These are phyloP conservation scores for Malus fusca DNA, from an alignment of 306 rosid genomes.

Conservation along the genomic window DNA sequence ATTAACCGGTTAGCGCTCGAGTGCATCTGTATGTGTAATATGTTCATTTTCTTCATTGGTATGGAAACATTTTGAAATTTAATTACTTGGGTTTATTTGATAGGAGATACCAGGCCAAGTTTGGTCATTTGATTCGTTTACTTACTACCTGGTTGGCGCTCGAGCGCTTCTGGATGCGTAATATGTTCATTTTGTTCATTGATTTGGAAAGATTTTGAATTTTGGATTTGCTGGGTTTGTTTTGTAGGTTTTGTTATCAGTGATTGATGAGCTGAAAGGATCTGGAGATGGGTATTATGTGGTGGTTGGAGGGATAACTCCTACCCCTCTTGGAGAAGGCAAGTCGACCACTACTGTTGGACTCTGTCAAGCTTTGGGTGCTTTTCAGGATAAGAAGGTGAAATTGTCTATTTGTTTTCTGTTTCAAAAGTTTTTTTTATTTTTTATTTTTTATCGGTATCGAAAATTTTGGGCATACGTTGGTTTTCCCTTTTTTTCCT, in stretches of 20 bases:
- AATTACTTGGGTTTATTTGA: slow-evolving; percentile 6
- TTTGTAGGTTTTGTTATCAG: slow-evolving; percentile 71
- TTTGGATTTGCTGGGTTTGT: not conserved
- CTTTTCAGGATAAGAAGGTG: slow-evolving; percentile 93
- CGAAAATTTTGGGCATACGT: not conserved
- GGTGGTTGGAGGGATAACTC: slow-evolving; percentile 98
- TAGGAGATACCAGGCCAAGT: slow-evolving; percentile 84
- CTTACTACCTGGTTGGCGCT: not conserved
- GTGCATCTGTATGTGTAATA: not conserved
- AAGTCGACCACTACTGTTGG: slow-evolving; percentile 98
- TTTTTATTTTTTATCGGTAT: too few relatives aligned
- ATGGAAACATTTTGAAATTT: not conserved
- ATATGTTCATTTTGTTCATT: not conserved
- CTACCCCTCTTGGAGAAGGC: slow-evolving; percentile 98
- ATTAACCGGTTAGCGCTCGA: not conserved
- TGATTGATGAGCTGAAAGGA: slow-evolving; percentile 61
- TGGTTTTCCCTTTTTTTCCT: not conserved
- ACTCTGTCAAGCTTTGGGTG: slow-evolving; percentile 97
- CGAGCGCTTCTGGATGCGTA: not conserved
- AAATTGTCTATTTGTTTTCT: not conserved
- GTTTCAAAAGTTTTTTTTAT: not conserved
- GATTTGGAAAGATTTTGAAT: not conserved
- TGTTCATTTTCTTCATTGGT: not conserved
- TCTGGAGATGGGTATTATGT: slow-evolving; percentile 76
- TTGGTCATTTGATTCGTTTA: slow-evolving; percentile 3